Percentiles rank a stretch among this genome's conserved stretches.
Conservation (phyloP, 1,284 basidiomycete genomes). For the Malassezia psittaci region DNA sequence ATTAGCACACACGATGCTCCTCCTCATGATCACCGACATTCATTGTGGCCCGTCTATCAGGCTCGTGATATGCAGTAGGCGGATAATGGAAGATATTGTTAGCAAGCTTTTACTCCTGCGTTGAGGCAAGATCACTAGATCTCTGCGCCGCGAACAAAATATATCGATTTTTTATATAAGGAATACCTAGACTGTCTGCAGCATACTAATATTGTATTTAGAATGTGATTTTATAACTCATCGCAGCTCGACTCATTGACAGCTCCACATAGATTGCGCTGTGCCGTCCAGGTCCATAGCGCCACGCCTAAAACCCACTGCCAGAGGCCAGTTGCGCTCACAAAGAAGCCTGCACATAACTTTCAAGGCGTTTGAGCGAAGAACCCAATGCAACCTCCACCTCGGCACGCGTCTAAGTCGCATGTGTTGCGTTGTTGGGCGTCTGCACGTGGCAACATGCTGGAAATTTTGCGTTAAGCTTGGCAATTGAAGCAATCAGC, state of each 20-base stretch:
- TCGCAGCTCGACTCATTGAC: too few relatives aligned
- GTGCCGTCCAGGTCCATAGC: too few relatives aligned
- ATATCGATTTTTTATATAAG: background rate
- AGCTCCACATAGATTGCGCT: too few relatives aligned
- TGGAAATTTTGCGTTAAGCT: background rate
- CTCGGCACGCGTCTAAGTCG: slow-evolving; percentile 2
- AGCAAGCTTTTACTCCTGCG: background rate
- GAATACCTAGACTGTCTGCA: too few relatives aligned
- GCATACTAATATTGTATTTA: background rate
- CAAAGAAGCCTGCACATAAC: too few relatives aligned
- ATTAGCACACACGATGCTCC: background rate
- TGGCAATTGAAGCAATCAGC: background rate
- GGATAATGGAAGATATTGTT: background rate
- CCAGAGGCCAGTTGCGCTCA: too few relatives aligned
- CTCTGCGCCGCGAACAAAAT: too few relatives aligned
- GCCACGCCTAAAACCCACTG: too few relatives aligned
- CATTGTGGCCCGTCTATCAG: slow-evolving; percentile 9
- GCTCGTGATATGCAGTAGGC: background rate
- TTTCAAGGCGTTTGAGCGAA: too few relatives aligned
- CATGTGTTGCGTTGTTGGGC: background rate
- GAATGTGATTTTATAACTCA: background rate
- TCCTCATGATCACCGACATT: background rate
- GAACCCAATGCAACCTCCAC: background rate
- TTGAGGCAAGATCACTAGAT: background rate
- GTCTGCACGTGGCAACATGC: background rate